Evolutionary conservation across 257 asterid species (phyloP).

Genomic region (Solanum sitiens): DNA sequence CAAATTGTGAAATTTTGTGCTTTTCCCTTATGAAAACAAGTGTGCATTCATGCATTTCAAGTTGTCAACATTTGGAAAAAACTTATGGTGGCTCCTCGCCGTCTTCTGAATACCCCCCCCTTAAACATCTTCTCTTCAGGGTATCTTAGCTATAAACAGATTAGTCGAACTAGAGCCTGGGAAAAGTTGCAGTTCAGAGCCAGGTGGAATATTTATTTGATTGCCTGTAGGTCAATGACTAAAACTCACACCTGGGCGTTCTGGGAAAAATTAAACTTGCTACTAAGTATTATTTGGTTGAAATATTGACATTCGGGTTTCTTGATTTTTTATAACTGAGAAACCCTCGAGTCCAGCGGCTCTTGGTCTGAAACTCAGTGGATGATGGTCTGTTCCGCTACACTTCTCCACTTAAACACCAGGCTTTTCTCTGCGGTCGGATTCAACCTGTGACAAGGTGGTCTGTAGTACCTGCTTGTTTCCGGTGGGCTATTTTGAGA

Average conservation of each 20-base stretch:
- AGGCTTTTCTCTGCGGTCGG: neutral
- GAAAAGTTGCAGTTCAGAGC: neutral
- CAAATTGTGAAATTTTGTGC: neutral
- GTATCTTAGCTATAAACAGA: neutral
- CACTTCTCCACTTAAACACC: neutral
- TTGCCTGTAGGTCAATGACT: neutral
- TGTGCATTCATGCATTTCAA: neutral
- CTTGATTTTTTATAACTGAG: neutral
- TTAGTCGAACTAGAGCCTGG: neutral
- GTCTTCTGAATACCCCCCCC: neutral
- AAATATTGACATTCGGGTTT: neutral
- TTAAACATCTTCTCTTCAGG: neutral
- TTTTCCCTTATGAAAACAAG: neutral
- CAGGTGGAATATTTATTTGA: neutral
- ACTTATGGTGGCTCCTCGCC: neutral
- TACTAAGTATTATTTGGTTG: neutral
- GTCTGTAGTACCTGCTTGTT: neutral
- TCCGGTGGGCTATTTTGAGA: neutral
- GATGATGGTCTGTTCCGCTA: neutral
- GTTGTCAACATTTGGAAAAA: neutral
- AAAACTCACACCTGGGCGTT: neutral
- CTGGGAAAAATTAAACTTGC: neutral
- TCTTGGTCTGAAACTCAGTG: neutral
- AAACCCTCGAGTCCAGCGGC: neutral
- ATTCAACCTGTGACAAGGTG: neutral